Base-by-base conservation (phyloP, 371 early-diverging fungal genomes). In the Apophysomyces ossiformis region DNA sequence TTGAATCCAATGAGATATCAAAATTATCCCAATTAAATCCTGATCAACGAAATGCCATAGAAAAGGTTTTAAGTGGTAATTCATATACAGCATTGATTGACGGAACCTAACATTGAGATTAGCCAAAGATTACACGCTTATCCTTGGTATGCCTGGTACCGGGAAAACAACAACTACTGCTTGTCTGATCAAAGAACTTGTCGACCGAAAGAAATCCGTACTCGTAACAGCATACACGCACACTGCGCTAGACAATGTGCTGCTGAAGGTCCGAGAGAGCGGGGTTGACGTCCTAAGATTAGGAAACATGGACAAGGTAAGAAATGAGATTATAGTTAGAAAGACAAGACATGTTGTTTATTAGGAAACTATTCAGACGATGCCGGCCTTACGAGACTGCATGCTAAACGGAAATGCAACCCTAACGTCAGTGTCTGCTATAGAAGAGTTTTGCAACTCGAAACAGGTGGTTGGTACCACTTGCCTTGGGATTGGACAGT, bases 141-240 rank as follows among this genome's bases (percentile, higher is more conserved):
- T 99, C 26, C 82, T 99, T 41, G 99, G 99, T 18, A 98, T 99
- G 98, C 99, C 99, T 0, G 99, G 99, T 1, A 98, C 99, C 0
- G 99, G 99, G 32, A 99, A 99, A 74, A 97, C 96, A 0, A 95
- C 93, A 1, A 93, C 98, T 0, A 96, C 98, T 37, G 87, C 95
- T 0, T 81, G 90, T 18, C 82, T 99, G 15, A 92, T 99, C 21
- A 77, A 85, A 16, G 79, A 86, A 7, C 78, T 99, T 32, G 90
- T 93, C 3, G 57, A 61, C 9, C 77, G 73, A 13, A 87, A 89
- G 2, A 94, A 96, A 63, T 81, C 90, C 0, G 93, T 99, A 0
- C 82, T 99, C 18, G 70, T 99, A 18, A 89, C 97, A 8, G 93
- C 99, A 11, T 97, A 99, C 72, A 99, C 99, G 0, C 97, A 99